A percentile compares a stretch with the other conserved stretches of the same genome.
Conservation (phyloP, 441 rosid genomes). For the Viola pubescens region DNA sequence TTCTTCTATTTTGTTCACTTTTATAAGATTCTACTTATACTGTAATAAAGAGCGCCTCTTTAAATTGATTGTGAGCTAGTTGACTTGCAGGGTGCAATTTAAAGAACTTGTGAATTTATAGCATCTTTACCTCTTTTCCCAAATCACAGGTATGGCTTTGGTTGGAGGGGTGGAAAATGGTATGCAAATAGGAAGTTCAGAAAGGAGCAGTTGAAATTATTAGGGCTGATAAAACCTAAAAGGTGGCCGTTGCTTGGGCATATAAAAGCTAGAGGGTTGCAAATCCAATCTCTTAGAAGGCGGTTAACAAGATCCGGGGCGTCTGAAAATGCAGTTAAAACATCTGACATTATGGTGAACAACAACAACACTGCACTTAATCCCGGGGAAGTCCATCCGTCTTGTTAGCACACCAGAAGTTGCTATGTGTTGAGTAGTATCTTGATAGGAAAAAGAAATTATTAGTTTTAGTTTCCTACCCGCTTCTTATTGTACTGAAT, state of each 20-base stretch:
- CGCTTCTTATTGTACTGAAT: not conserved
- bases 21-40: too few relatives aligned
- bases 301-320: slow-evolving; percentile 32
- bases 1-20: too few relatives aligned
- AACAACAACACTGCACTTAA: slow-evolving; percentile 15
- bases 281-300: slow-evolving; percentile 45
- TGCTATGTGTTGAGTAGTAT: not conserved
- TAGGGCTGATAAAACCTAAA: slow-evolving; percentile 61
- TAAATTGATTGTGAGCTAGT: not conserved
- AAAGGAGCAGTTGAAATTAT: slow-evolving; percentile 70
- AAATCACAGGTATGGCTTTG: slow-evolving; percentile 66
- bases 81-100: not conserved
- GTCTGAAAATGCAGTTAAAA: slow-evolving; percentile 18
- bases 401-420: slow-evolving; percentile 19
- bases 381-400: slow-evolving; percentile 18
- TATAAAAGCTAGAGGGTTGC: slow-evolving; percentile 49
- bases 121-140: slow-evolving; percentile 1
- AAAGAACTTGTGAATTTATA: slow-evolving; percentile 1
- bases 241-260: slow-evolving; percentile 60
- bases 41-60: not conserved
- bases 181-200: slow-evolving; percentile 69
- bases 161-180: slow-evolving; percentile 97
- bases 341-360: slow-evolving; percentile 23
- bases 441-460: not conserved
- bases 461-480: not conserved